A percentile compares a stretch with the other conserved stretches of the same genome.
phyloP scores from a whole-genome alignment of 768 basidiomycete genomes.

The Pisolithus microcarpus region DNA sequence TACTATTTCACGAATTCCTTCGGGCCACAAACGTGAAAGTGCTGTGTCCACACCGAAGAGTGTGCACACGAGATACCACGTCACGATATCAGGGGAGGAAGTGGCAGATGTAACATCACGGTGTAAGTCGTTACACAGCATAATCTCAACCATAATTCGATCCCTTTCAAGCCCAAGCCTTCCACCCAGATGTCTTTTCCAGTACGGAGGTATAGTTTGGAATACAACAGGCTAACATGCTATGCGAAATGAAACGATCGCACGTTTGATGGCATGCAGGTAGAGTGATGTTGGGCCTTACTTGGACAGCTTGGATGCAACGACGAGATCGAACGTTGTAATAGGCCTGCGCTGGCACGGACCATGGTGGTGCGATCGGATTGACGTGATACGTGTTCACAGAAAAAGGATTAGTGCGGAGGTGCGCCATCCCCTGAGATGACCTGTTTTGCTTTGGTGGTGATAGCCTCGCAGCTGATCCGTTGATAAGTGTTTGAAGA shows the following conservation, averaged over 20 bases:
- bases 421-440: slow-evolving; percentile 18
- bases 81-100: neutral
- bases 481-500: slow-evolving; percentile 11
- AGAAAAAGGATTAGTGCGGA: slow-evolving; percentile 11
- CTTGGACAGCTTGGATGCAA: neutral
- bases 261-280: neutral
- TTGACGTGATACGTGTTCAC: slow-evolving; percentile 22
- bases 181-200: neutral
- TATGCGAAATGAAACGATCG: neutral
- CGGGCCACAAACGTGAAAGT: too few relatives aligned
- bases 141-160: neutral
- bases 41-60: too few relatives aligned
- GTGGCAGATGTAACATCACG: neutral
- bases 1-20: neutral
- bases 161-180: neutral
- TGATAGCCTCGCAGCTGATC: slow-evolving; percentile 13
- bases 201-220: neutral
- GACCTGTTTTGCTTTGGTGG: slow-evolving; percentile 11
- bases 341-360: slow-evolving; percentile 1
- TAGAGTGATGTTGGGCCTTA: neutral
- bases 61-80: too few relatives aligned
- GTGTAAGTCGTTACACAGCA: neutral
- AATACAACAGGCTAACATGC: neutral
- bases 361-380: slow-evolving; percentile 13
- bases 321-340: too few relatives aligned